These are phyloP conservation scores for Saprolegnia parasitica DNA, from an alignment of 352 stramenopile genomes.

Conservation along the genomic window DNA sequence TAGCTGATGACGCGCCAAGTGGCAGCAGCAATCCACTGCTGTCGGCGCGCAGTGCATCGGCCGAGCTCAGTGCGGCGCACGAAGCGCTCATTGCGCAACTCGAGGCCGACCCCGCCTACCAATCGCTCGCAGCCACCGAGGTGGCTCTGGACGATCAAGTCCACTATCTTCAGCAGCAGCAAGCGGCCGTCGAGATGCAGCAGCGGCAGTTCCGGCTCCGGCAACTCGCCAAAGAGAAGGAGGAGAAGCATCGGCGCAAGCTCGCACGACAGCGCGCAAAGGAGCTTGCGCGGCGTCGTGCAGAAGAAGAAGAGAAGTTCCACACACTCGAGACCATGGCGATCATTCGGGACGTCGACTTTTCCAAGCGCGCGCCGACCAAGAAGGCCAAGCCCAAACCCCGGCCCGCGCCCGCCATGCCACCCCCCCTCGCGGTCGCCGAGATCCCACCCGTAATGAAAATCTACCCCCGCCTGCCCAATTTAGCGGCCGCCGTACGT, in stretches of 20 bases:
- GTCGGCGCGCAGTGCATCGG: neutral
- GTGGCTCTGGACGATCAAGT: slow-evolving; percentile 19
- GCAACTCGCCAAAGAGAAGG: slow-evolving; percentile 3
- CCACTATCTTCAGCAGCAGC: slow-evolving; percentile 6
- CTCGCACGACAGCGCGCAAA: slow-evolving; percentile 6
- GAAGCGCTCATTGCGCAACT: slow-evolving; percentile 3
- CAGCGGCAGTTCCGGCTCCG: slow-evolving; percentile 4
- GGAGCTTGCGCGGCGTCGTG: slow-evolving; percentile 1
- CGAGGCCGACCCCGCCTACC: slow-evolving; percentile 8
- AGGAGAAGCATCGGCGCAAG: slow-evolving; percentile 21
- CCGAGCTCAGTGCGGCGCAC: neutral
- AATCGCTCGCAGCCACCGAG: slow-evolving; percentile 20
- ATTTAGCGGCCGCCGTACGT: neutral
- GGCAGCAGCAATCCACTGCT: neutral
- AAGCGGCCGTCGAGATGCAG: slow-evolving; percentile 4
- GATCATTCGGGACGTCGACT: slow-evolving; percentile 18
- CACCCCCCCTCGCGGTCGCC: neutral
- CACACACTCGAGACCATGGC: slow-evolving; percentile 17
- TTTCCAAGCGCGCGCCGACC: neutral
- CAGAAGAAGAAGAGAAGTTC: slow-evolving; percentile 24
- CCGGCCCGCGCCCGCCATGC: neutral
- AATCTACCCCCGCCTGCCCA: slow-evolving; percentile 11
- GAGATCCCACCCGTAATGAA: slow-evolving; percentile 10
- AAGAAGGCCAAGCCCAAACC: slow-evolving; percentile 13
- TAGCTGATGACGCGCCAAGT: neutral